Conservation (phyloP, 805 yeast species). For the Nakazawaea ambrosiae region DNA sequence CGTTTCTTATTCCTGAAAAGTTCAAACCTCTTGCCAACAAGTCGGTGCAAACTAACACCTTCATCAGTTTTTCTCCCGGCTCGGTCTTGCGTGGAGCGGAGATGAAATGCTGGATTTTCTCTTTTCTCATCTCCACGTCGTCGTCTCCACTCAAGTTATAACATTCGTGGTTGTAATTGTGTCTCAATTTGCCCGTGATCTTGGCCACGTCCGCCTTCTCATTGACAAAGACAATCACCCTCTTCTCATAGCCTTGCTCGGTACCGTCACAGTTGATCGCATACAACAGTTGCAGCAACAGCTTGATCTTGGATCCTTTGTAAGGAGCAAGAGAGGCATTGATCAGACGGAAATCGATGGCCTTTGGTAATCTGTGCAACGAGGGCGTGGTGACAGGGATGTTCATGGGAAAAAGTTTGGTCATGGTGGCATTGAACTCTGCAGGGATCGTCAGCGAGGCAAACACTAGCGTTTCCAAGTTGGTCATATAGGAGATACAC, state of each 20-base stretch:
- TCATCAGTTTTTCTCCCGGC: conserved; percentile 32
- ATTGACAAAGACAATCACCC: conserved; percentile 83
- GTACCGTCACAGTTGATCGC: conserved; percentile 81
- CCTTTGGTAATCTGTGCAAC: conserved; percentile 76
- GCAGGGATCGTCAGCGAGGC: conserved; percentile 90
- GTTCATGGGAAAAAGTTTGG: conserved; percentile 56
- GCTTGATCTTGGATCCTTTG: conserved; percentile 75
- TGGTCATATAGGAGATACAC: conserved; percentile 40
- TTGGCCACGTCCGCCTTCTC: conserved; percentile 55
- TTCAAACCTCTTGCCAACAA: conserved; percentile 86
- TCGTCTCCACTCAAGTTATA: conserved; percentile 64
- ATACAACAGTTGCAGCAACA: conserved; percentile 81
- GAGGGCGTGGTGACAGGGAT: conserved; percentile 69
- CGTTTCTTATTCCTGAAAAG: conserved; percentile 74
- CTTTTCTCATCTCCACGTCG: conserved; percentile 49
- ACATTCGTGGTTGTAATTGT: conserved; percentile 49
- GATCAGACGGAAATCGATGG: conserved; percentile 63
- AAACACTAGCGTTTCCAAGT: conserved; percentile 58
- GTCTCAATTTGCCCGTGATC: conserved; percentile 46
- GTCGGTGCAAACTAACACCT: conserved; percentile 82
- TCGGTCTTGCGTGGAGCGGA: conserved; percentile 44
- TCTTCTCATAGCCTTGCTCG: conserved; percentile 66
- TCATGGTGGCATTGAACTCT: conserved; percentile 58
- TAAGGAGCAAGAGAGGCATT: conserved; percentile 77
- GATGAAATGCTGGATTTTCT: conserved; percentile 55